Evolutionary conservation across 1,284 basidiomycete genomes (phyloP), one percentile per base, ranked within the genome.

Genomic region (Filobasidium uniguttulatum): DNA sequence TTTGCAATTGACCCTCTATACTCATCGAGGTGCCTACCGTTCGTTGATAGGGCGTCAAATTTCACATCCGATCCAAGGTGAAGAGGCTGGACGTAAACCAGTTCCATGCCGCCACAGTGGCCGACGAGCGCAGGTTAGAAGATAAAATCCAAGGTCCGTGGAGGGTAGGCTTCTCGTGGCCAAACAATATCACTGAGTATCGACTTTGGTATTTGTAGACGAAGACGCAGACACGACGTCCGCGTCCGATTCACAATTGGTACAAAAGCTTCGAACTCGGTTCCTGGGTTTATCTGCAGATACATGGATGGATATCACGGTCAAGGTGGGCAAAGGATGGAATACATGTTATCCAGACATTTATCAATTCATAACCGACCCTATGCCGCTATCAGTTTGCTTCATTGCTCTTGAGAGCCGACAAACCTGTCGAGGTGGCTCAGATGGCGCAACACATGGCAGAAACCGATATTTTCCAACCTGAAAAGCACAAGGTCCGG

Each of bases 1-100:
- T n/a, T 9, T 33, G 10, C 31, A 33, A n/a, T 33, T 33, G 31
- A 33, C 10, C n/a, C 10, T 9, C 10, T 9, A 9, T 33, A n/a
- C n/a, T 33, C 10, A 33, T 10, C 31, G n/a, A 33, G 9, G 9
- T 9, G 31, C 10, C 9, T 29, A 3, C 23, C 40, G 7, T 23
- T 62, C 20, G n/a, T n/a, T n/a, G n/a, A n/a, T 46, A 56, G 25
- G 52, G 53, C 12, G 60, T 62, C 47, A 61, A 61, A 50, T 50
- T 48, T 10, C 59, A 60, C 41, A 52, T 55, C 12, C 26, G 53
- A 10, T 50, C 58, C 0, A 61, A 61, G 55, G 58, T 61, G 36
- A 56, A 56, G 9, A 59, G 26, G 26, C 20, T 43, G 9, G 40
- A 43, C 29, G 12, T 29, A 3, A 28, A 10, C 12, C 20, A 29